A percentile compares a stretch with the other conserved stretches of the same genome.
These are phyloP conservation scores for Leersia perrieri DNA, from an alignment of 176 grass and related monocot genomes.

Conservation along the genomic window DNA sequence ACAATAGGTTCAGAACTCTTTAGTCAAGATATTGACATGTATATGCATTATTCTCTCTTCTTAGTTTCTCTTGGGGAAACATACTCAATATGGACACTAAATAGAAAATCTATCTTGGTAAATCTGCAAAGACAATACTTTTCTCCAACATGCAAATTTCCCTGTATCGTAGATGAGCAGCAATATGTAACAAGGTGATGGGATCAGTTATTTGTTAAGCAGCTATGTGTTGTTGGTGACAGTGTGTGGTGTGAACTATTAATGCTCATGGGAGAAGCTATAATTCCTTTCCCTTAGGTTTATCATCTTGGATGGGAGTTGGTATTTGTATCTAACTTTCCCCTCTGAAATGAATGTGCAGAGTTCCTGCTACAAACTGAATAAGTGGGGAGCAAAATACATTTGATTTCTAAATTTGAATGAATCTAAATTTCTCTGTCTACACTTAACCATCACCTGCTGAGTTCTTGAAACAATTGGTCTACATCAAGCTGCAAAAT, in stretches of 20 bases:
- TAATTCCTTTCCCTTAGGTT: too few relatives aligned
- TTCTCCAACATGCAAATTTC: conserved; percentile 5
- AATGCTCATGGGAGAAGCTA: too few relatives aligned
- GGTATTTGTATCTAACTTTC: too few relatives aligned
- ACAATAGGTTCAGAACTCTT: conserved; percentile 3
- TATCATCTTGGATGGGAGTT: too few relatives aligned
- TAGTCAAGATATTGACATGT: background rate
- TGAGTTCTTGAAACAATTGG: background rate
- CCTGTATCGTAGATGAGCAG: background rate
- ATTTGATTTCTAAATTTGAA: too few relatives aligned
- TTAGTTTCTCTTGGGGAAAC: background rate
- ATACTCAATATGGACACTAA: background rate
- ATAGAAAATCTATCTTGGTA: background rate
- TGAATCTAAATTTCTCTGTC: background rate
- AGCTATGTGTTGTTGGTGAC: too few relatives aligned
- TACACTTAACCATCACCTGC: conserved; percentile 11
- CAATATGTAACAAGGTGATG: background rate
- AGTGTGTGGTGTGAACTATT: too few relatives aligned
- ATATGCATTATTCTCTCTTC: background rate
- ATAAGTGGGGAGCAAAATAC: too few relatives aligned
- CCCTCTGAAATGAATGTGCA: too few relatives aligned
- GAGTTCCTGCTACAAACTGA: too few relatives aligned
- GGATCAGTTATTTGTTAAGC: too few relatives aligned
- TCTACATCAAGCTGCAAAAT: conserved; percentile 13
- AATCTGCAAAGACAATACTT: background rate